Evolutionary conservation across 805 yeast genomes (phyloP), one percentile per base, ranked within the genome.

Genomic region (Clavispora fructus): DNA sequence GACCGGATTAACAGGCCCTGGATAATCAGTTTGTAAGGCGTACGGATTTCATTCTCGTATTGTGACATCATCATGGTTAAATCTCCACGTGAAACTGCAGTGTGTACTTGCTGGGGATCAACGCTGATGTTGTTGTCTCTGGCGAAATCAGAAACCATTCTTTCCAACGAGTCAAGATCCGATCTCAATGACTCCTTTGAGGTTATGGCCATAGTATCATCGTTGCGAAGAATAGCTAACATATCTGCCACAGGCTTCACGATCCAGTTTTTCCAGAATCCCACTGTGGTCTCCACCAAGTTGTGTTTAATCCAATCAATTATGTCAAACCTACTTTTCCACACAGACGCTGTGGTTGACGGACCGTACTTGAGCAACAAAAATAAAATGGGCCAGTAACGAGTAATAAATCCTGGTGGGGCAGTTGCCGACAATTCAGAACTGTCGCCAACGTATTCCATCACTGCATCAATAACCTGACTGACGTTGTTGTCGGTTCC

Each of bases 261-360:
- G 4, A 92, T 76, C 98, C 99, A 92, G 61, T 91, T 89, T 29
- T 72, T 64, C 71, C 83, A 77, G 55, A 91, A 84, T 4, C 92
- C 88, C 27, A 60, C 58, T 1, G 73, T 57, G 0, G 95, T 83
- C n/a, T 82, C 87, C 13, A 82, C 62, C 6, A 88, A 59, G 44
- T 85, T 83, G 42, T 71, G 69, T 42, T 70, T 67, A 39, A 81
- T 47, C 83, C 94, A 87, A 1, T 70, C 59, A 2, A 69, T 50
- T 14, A 89, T 78, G 14, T 70, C 75, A 14, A 66, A 67, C 49
- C 86, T 71, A 50, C 82, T 79, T 2, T 74, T 65, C 57, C 85
- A 68, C 2, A 77, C 50, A 45, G 65, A 65, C 26, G 57, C 40
- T 1, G 76, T 53, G 2, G 79, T 59, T 1, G 73, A 57, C 8